Evolutionary conservation across 2,329 filamentous ascomycete species (phyloP).

Genomic region (Ophiocordyceps camponoti-saundersi): DNA sequence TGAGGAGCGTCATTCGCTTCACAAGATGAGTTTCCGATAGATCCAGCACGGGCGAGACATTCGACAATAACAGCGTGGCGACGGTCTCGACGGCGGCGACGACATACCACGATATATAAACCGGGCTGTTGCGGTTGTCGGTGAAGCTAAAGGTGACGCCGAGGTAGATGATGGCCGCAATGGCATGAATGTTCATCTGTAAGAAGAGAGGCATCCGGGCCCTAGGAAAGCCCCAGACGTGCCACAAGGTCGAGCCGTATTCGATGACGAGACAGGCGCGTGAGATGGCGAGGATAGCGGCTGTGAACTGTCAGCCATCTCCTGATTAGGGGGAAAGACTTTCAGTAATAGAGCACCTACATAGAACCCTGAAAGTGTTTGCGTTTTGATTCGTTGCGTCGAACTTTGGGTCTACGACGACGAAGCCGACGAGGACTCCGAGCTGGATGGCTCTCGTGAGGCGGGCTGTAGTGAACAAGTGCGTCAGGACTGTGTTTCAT

Average conservation of each 20-base stretch:
- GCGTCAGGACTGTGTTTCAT: too few relatives aligned
- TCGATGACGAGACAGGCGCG: slow-evolving; percentile 35
- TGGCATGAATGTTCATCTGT: slow-evolving; percentile 18
- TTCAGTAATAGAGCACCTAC: too few relatives aligned
- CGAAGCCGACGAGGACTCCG: not conserved
- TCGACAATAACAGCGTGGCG: slow-evolving; percentile 33
- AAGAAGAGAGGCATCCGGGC: slow-evolving; percentile 17
- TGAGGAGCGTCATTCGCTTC: slow-evolving; percentile 45
- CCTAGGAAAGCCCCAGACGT: slow-evolving; percentile 22
- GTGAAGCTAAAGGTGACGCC: slow-evolving; percentile 22
- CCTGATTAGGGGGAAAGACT: too few relatives aligned
- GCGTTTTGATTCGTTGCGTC: not conserved
- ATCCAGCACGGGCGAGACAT: slow-evolving; percentile 35
- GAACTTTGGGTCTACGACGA: not conserved
- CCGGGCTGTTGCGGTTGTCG: slow-evolving; percentile 12
- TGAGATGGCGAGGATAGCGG: slow-evolving; percentile 31
- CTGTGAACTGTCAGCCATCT: slow-evolving; percentile 6
- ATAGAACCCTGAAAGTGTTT: not conserved
- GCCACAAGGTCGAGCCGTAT: slow-evolving; percentile 29
- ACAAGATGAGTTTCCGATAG: slow-evolving; percentile 46
- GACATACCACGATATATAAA: slow-evolving; percentile 32
- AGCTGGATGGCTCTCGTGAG: slow-evolving; percentile 1
- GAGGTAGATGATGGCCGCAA: slow-evolving; percentile 20
- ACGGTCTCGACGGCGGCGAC: slow-evolving; percentile 34
- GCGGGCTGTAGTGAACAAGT: not conserved